Evolutionary conservation across 768 basidiomycete species (phyloP).

Genomic region (Rhizopogon rudus): DNA sequence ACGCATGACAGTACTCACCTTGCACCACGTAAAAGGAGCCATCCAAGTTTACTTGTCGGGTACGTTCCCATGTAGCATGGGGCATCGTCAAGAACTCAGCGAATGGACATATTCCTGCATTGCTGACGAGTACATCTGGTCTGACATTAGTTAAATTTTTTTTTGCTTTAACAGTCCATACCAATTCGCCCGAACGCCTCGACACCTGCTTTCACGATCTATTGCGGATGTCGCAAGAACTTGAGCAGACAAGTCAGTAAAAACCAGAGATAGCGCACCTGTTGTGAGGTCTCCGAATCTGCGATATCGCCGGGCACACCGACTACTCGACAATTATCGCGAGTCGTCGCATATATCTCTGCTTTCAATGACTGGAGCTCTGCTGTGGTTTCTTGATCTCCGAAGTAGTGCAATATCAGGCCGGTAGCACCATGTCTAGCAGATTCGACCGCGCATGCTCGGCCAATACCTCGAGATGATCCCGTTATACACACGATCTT

Average conservation of each 20-base stretch:
- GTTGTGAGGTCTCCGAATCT: conserved; percentile 46
- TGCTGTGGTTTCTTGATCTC: conserved; percentile 46
- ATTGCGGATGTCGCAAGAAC: background rate
- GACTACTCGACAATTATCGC: conserved; percentile 35
- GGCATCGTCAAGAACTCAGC: conserved; percentile 64
- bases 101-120: conserved; percentile 73
- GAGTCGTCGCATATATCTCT: conserved; percentile 35
- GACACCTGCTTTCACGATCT: conserved; percentile 63
- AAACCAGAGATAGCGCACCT: conserved; percentile 31
- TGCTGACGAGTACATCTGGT: conserved; percentile 46
- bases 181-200: conserved; percentile 61
- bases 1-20: conserved; percentile 29
- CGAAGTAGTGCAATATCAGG: conserved; percentile 64
- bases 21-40: conserved; percentile 70
- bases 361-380: conserved; percentile 43
- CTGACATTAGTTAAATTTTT: background rate
- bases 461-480: conserved; percentile 69
- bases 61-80: conserved; percentile 38
- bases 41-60: conserved; percentile 60
- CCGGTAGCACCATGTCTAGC: conserved; percentile 60
- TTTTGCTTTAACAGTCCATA: conserved; percentile 24
- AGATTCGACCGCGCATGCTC: conserved; percentile 61
- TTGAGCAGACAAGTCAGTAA: background rate
- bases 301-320: conserved; percentile 65
- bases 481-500: conserved; percentile 73